Evolutionary conservation across 1,139 yeast genomes (phyloP).

Genomic region (Maudiozyma humilis): DNA sequence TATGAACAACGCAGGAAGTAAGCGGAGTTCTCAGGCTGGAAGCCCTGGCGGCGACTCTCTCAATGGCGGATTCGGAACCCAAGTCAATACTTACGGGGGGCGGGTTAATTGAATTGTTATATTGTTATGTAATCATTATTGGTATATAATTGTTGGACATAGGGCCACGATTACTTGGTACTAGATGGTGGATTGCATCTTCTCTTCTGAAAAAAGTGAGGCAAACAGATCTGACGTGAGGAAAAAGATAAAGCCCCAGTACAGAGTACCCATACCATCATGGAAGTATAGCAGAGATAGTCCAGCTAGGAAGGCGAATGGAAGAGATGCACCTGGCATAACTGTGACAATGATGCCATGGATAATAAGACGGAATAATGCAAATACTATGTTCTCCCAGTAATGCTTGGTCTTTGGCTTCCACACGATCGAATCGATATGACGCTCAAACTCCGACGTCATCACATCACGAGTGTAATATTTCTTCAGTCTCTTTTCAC

Average conservation of each 20-base stretch:
- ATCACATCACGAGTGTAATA: slow-evolving; percentile 56
- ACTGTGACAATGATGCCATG: slow-evolving; percentile 14
- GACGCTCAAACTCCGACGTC: slow-evolving; percentile 46
- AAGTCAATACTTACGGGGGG: slow-evolving; percentile 18
- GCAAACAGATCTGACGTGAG: slow-evolving; percentile 3
- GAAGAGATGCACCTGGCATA: slow-evolving; percentile 18
- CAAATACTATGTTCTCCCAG: slow-evolving; percentile 18
- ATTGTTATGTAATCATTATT: background rate
- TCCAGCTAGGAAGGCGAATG: slow-evolving; percentile 15
- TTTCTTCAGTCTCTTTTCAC: slow-evolving; percentile 42
- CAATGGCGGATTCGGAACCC: slow-evolving; percentile 19
- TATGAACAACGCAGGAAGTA: slow-evolving; percentile 12
- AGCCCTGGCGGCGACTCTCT: slow-evolving; percentile 20
- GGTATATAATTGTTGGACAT: background rate
- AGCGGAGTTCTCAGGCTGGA: slow-evolving; percentile 10
- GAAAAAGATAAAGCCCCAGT: slow-evolving; percentile 10
- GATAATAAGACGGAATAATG: slow-evolving; percentile 11
- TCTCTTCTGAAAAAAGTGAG: background rate
- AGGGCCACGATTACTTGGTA: background rate
- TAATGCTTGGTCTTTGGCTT: slow-evolving; percentile 13
- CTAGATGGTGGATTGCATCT: background rate
- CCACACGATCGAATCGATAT: slow-evolving; percentile 27
- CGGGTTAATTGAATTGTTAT: slow-evolving; percentile 18
- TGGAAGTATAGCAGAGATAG: slow-evolving; percentile 12
- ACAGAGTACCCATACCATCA: slow-evolving; percentile 9